Evolutionary conservation across 1,284 basidiomycete species (phyloP).

Genomic region (Xerocomus amazonicus): DNA sequence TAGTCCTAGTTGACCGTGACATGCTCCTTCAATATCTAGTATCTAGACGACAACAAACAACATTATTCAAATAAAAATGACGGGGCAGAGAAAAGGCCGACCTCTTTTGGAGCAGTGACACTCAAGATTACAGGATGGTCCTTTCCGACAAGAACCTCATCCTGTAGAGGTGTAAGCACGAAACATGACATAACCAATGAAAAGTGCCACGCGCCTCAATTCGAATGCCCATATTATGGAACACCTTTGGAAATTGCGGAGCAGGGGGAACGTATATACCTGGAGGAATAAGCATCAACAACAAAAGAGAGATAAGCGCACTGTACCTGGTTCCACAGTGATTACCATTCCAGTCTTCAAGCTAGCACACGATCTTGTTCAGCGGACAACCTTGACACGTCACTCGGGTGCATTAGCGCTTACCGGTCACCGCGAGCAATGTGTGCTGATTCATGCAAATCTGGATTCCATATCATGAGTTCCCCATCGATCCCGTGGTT

Average conservation of each 20-base stretch:
- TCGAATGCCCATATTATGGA: constrained; percentile 85
- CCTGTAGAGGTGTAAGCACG: constrained; percentile 42
- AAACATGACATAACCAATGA: constrained; percentile 1
- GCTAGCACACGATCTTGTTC: constrained; percentile 31
- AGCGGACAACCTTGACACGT: constrained; percentile 2
- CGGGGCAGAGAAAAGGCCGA: constrained; percentile 30
- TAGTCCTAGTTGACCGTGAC: constrained; percentile 73
- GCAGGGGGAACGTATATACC: constrained; percentile 83
- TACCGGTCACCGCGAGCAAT: constrained; percentile 44
- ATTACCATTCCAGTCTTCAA: constrained; percentile 82
- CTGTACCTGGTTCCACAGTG: constrained; percentile 73
- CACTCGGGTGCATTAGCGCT: constrained; percentile 18
- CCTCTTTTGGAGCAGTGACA: constrained; percentile 85
- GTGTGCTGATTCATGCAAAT: constrained; percentile 73
- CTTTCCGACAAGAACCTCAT: constrained; percentile 79
- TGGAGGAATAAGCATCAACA: constrained; percentile 21
- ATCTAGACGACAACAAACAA: constrained; percentile 42
- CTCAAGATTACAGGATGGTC: constrained; percentile 68
- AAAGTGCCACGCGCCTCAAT: constrained; percentile 62
- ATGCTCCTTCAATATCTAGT: constrained; percentile 82
- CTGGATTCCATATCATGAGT: constrained; percentile 38
- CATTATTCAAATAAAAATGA: constrained; percentile 2
- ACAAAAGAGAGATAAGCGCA: neutral
- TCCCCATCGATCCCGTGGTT: constrained; percentile 12
- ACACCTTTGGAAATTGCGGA: constrained; percentile 74